Conservation (phyloP, 495 filamentous ascomycete species). For the Apodospora peruviana region DNA sequence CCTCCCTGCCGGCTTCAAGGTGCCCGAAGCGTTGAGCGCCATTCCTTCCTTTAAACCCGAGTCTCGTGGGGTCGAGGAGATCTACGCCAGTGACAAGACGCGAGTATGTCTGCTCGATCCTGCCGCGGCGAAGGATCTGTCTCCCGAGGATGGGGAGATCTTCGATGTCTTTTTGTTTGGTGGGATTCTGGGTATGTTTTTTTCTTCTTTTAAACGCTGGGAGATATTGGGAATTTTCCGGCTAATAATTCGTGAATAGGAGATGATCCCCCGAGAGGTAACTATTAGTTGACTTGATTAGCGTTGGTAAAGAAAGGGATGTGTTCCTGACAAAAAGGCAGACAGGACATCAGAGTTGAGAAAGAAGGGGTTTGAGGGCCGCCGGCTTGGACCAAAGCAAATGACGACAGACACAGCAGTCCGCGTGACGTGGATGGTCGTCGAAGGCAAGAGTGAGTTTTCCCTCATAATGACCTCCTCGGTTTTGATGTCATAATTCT, state of each 20-base stretch:
- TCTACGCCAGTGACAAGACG: conserved; percentile 57
- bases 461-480: neutral
- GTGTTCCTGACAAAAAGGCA: conserved; percentile 24
- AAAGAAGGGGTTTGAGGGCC: conserved; percentile 84
- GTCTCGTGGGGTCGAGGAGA: conserved; percentile 66
- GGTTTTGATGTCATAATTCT: neutral
- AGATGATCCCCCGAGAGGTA: conserved; percentile 93
- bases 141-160: conserved; percentile 69
- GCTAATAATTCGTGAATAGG: conserved; percentile 44
- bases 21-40: conserved; percentile 56
- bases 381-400: conserved; percentile 84
- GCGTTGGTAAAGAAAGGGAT: no score
- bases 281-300: no score
- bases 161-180: conserved; percentile 96
- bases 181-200: conserved; percentile 77
- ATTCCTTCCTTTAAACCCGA: conserved; percentile 61
- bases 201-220: no score
- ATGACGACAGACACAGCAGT: conserved; percentile 99
- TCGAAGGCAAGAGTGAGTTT: conserved; percentile 68
- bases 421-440: conserved; percentile 82
- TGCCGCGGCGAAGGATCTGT: conserved; percentile 68
- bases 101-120: conserved; percentile 89
- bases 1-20: conserved; percentile 59
- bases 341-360: conserved; percentile 91
- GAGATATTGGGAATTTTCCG: no score